These are phyloP conservation scores for Phlyctochytrium planicorne DNA, from an alignment of 192 early-diverging fungal species.

Conservation along the genomic window DNA sequence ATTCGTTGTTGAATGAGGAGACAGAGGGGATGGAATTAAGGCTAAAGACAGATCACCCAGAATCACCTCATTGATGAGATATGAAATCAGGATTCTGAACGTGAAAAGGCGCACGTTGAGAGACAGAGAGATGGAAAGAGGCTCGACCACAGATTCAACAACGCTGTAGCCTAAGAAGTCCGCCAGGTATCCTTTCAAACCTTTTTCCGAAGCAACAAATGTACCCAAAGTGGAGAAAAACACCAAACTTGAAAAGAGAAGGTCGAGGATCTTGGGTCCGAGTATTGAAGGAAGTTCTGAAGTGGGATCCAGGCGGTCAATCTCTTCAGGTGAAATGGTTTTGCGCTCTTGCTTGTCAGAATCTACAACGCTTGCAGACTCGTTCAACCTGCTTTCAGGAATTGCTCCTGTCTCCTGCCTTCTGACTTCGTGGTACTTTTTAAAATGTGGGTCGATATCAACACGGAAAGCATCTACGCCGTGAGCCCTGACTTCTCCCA, in stretches of 20 bases:
- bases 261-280: conserved; percentile 7
- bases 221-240: conserved; percentile 22
- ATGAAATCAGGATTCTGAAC: conserved; percentile 9
- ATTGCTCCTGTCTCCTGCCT: too few species aligned
- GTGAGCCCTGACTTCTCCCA: not conserved
- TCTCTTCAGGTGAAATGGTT: too few species aligned
- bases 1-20: not conserved
- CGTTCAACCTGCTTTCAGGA: not conserved
- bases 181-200: conserved; percentile 15
- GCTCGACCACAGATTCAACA: conserved; percentile 7
- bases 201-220: conserved; percentile 16
- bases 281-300: not conserved
- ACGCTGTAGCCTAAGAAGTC: conserved; percentile 7
- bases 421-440: not conserved
- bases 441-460: not conserved
- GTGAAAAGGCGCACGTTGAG: conserved; percentile 14
- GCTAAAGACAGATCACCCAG: not conserved
- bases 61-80: not conserved
- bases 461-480: not conserved
- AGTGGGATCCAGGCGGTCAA: too few species aligned
- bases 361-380: too few species aligned
- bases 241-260: conserved; percentile 12
- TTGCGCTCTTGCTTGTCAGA: too few species aligned
- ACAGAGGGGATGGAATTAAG: not conserved
- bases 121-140: conserved; percentile 4